Conservation (phyloP, 1,139 yeast genomes). For the Pichia sp. region DNA sequence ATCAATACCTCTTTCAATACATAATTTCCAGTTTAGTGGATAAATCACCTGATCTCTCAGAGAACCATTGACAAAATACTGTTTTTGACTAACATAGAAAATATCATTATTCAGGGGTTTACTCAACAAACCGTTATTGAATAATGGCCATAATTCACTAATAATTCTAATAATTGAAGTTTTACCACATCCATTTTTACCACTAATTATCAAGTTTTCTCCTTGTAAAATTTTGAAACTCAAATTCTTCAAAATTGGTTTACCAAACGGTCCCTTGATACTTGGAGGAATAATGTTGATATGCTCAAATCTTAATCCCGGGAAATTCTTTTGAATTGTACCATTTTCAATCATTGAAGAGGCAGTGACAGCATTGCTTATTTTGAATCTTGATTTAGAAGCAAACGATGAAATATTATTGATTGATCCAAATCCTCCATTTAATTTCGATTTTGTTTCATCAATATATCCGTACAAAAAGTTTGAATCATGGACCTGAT, state of each 20-base stretch:
- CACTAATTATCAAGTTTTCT: conserved; percentile 71
- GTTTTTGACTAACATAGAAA: conserved; percentile 72
- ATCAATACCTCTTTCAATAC: conserved; percentile 62
- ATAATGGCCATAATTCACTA: conserved; percentile 91
- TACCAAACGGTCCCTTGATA: conserved; percentile 44
- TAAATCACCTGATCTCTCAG: conserved; percentile 83
- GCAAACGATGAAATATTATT: conserved; percentile 24
- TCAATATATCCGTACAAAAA: conserved; percentile 48
- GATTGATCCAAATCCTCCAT: conserved; percentile 32
- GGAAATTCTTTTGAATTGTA: conserved; percentile 70
- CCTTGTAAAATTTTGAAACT: conserved; percentile 57
- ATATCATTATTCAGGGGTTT: conserved; percentile 70
- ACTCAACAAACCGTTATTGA: conserved; percentile 63
- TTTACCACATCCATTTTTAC: conserved; percentile 87
- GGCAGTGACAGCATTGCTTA: conserved; percentile 16
- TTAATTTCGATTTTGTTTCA: conserved; percentile 8
- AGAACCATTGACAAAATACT: conserved; percentile 71
- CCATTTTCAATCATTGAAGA: conserved; percentile 50
- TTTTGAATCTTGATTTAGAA: conserved; percentile 17
- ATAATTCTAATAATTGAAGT: conserved; percentile 78
- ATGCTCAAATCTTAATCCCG: conserved; percentile 75
- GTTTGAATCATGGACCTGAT: conserved; percentile 69
- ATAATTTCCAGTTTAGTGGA: conserved; percentile 72
- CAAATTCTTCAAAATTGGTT: conserved; percentile 49
- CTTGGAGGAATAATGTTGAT: conserved; percentile 80